phyloP scores from a whole-genome alignment of 2,329 filamentous ascomycete species.

The Aspergillus sp. region DNA sequence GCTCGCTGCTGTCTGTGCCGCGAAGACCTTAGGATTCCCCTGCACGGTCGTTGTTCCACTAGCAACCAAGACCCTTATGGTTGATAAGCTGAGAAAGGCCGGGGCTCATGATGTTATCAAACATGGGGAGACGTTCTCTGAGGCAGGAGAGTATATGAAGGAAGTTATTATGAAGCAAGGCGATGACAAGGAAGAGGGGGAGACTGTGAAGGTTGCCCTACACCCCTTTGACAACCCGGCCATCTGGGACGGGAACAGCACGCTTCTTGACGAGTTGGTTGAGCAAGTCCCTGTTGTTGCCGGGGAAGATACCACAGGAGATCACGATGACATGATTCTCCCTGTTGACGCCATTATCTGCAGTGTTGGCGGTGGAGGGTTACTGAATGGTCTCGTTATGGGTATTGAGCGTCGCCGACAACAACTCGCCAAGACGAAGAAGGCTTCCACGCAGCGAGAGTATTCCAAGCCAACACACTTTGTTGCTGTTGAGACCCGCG shows the following conservation, averaged over 20 bases:
- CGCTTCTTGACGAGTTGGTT: constrained; percentile 45
- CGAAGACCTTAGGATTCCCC: constrained; percentile 60
- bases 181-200: constrained; percentile 21
- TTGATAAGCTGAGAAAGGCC: constrained; percentile 66
- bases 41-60: constrained; percentile 75
- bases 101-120: constrained; percentile 67
- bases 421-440: constrained; percentile 2
- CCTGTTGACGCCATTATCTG: constrained; percentile 71
- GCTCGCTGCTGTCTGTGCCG: constrained; percentile 74
- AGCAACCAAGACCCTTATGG: constrained; percentile 66
- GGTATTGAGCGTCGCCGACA: constrained; percentile 57
- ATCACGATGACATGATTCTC: constrained; percentile 29
- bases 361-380: constrained; percentile 76
- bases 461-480: constrained; percentile 48
- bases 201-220: constrained; percentile 42
- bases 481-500: constrained; percentile 72
- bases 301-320: constrained; percentile 29
- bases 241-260: constrained; percentile 48
- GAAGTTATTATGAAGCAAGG: constrained; percentile 45
- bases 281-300: constrained; percentile 38
- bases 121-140: constrained; percentile 65
- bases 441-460: neutral
- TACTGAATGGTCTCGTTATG: constrained; percentile 73
- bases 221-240: constrained; percentile 48
- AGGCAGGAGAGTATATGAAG: constrained; percentile 67